Evolutionary conservation across 305 asterid genomes (phyloP).

Genomic region (Fraxinus platypoda): DNA sequence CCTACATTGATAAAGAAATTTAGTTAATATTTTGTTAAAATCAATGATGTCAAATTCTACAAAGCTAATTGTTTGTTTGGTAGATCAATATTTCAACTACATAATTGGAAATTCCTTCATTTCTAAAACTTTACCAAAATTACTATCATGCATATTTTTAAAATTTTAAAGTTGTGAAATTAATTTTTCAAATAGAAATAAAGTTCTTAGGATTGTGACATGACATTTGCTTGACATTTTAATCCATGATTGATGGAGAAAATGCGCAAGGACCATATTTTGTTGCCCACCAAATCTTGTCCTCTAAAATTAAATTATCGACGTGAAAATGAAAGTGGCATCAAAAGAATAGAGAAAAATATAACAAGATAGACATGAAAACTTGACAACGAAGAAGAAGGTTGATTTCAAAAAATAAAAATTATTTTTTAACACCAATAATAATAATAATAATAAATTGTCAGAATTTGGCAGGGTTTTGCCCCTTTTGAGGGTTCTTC

Average conservation of each 20-base stretch:
- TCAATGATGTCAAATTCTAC: no score
- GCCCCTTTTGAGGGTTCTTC: background rate
- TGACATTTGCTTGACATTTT: background rate
- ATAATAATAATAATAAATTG: no score
- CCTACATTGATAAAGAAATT: background rate
- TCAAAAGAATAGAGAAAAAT: background rate
- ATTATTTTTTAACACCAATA: no score
- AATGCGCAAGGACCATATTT: background rate
- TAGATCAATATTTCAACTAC: no score
- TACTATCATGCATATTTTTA: no score
- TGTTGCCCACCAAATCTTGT: background rate
- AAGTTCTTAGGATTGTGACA: background rate
- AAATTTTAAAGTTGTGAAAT: no score
- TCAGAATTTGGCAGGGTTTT: no score
- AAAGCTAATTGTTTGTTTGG: background rate
- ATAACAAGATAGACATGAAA: background rate
- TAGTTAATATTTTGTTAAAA: no score
- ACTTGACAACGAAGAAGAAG: background rate
- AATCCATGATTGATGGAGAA: constrained; percentile 7
- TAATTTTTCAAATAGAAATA: background rate
- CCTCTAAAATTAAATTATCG: background rate
- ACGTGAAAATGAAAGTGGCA: background rate
- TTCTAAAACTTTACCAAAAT: background rate
- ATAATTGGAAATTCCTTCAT: background rate
- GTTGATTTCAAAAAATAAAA: background rate